Evolutionary conservation across 345 rosid genomes (phyloP).

Genomic region (Moricandia moricandioides): DNA sequence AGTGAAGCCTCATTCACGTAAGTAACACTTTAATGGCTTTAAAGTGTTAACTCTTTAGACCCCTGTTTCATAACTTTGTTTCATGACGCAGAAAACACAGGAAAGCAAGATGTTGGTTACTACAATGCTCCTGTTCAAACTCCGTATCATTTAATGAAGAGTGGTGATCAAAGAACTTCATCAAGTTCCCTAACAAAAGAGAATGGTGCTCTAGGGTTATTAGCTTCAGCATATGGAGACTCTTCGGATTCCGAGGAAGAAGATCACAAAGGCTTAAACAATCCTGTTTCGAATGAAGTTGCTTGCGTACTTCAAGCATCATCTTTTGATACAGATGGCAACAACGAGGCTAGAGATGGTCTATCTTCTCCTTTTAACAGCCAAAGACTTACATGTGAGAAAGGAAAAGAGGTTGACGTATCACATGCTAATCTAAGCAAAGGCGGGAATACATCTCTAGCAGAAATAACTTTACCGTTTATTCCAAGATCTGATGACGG

Average conservation of each 20-base stretch:
- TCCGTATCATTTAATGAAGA: conserved; percentile 32
- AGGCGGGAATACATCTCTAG: conserved; percentile 28
- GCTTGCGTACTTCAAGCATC: conserved; percentile 37
- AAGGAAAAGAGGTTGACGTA: conserved; percentile 24
- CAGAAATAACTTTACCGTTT: conserved; percentile 38
- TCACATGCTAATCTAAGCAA: conserved; percentile 39
- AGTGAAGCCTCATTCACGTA: conserved; percentile 46
- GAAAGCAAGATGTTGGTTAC: conserved; percentile 37
- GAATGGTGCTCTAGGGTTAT: conserved; percentile 66
- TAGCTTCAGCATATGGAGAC: conserved; percentile 79
- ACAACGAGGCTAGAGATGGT: conserved; percentile 39
- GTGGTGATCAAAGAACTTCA: conserved; percentile 37
- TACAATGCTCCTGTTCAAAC: conserved; percentile 50
- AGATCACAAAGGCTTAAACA: conserved; percentile 36
- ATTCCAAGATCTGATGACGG: conserved; percentile 62
- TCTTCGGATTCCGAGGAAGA: conserved; percentile 95
- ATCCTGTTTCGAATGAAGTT: conserved; percentile 18
- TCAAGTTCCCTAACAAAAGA: conserved; percentile 34
- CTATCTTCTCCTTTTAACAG: conserved; percentile 36
- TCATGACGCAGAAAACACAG: conserved; percentile 45
- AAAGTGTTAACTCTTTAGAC: not conserved
- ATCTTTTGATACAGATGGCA: conserved; percentile 29
- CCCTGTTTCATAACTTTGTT: conserved; percentile 6
- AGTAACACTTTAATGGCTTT: conserved; percentile 29
- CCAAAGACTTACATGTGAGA: conserved; percentile 33